Percentiles rank a stretch among this genome's conserved stretches.
These are phyloP conservation scores for Pseudofabraea citricarpa DNA, from an alignment of 2,329 filamentous ascomycete species.

Conservation along the genomic window DNA sequence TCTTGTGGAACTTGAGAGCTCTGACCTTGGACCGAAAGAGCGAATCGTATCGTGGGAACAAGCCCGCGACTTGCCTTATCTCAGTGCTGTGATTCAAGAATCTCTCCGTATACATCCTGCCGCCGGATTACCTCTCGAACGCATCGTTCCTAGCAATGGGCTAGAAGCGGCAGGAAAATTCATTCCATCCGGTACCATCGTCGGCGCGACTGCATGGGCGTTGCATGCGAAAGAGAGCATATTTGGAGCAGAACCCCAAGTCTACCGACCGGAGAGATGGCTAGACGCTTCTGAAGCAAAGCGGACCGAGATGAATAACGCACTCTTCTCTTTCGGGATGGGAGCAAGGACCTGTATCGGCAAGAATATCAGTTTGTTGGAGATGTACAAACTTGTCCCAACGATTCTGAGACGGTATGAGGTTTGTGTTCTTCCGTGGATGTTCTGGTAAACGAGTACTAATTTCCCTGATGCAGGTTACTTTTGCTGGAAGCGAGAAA, in stretches of 20 bases:
- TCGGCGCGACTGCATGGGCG: constrained; percentile 14
- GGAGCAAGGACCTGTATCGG: constrained; percentile 5
- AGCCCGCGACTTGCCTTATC: constrained; percentile 1
- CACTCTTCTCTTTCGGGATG: constrained; percentile 2
- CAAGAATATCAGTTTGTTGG: constrained; percentile 55
- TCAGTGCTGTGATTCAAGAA: constrained; percentile 36
- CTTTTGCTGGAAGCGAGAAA: background rate
- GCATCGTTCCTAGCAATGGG: constrained; percentile 31
- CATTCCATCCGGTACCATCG: constrained; percentile 15
- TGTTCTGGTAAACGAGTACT: no score
- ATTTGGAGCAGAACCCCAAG: constrained; percentile 41
- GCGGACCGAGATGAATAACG: constrained; percentile 1
- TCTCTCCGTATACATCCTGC: constrained; percentile 36
- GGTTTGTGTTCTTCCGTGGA: no score
- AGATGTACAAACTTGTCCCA: constrained; percentile 57
- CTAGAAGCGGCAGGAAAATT: constrained; percentile 14
- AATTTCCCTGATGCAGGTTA: no score
- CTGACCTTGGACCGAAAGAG: constrained; percentile 13
- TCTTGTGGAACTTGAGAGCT: constrained; percentile 31
- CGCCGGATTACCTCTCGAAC: constrained; percentile 33
- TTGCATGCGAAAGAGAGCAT: constrained; percentile 35
- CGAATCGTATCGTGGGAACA: constrained; percentile 16
- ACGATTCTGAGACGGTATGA: constrained; percentile 41
- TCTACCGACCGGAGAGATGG: constrained; percentile 45
- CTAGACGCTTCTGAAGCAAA: constrained; percentile 16